These are phyloP conservation scores for Trichoderma simmonsii DNA, from an alignment of 2,329 filamentous ascomycete species.

Conservation along the genomic window DNA sequence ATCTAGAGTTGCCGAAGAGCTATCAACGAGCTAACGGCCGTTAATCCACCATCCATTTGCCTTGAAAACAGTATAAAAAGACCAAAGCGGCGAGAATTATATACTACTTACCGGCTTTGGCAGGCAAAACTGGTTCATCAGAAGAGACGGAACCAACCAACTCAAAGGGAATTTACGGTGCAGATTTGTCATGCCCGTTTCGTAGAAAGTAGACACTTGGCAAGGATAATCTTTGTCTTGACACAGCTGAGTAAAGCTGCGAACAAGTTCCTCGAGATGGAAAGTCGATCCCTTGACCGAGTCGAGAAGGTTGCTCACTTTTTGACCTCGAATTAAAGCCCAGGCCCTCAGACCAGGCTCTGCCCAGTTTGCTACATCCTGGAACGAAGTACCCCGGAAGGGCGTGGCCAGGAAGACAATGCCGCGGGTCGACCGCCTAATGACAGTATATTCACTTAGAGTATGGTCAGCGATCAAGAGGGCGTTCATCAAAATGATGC, in stretches of 20 bases:
- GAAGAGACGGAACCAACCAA: constrained; percentile 14
- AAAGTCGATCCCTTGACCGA: constrained; percentile 21
- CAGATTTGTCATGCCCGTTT: constrained; percentile 24
- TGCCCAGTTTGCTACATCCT: constrained; percentile 25
- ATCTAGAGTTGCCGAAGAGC: constrained; percentile 26
- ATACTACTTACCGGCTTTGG: not conserved
- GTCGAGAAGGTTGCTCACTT: constrained; percentile 20
- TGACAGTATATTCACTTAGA: constrained; percentile 18
- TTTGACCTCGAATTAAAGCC: constrained; percentile 18
- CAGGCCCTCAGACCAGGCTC: constrained; percentile 3
- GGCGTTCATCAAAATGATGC: constrained; percentile 31
- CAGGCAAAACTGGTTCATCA: not conserved
- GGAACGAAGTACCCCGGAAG: constrained; percentile 29
- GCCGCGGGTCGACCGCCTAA: constrained; percentile 24
- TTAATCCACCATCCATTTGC: not conserved
- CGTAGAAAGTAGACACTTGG: constrained; percentile 25
- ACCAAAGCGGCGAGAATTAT: not conserved
- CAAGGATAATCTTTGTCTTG: constrained; percentile 9
- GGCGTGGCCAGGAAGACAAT: constrained; percentile 31
- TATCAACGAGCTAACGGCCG: constrained; percentile 25
- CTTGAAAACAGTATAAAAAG: not conserved
- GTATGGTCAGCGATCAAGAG: constrained; percentile 22
- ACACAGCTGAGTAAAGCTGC: constrained; percentile 23
- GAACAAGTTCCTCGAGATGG: constrained; percentile 23
- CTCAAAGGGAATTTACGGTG: constrained; percentile 18